phyloP scores from a whole-genome alignment of 768 basidiomycete genomes.

The Lentinula sp. region DNA sequence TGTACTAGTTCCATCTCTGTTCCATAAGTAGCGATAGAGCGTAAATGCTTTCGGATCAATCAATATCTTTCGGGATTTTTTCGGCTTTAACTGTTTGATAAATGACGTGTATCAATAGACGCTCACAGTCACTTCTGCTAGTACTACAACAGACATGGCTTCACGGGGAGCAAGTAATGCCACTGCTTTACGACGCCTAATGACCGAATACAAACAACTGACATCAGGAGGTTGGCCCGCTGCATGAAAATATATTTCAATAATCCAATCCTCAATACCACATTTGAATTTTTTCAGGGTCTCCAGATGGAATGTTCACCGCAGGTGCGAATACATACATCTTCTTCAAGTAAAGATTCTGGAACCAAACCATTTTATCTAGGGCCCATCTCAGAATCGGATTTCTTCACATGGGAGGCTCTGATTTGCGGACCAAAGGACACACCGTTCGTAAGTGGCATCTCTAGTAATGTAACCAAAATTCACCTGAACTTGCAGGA shows the following conservation, averaged over 20 bases:
- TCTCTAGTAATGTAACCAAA: background rate
- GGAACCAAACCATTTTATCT: constrained; percentile 5
- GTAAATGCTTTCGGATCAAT: background rate
- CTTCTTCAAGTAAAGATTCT: background rate
- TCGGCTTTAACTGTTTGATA: background rate
- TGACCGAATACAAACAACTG: constrained; percentile 90
- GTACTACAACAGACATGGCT: constrained; percentile 31
- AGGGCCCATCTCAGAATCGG: constrained; percentile 88
- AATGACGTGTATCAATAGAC: background rate
- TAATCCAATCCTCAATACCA: background rate
- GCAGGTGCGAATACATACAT: constrained; percentile 45
- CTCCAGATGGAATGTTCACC: constrained; percentile 95
- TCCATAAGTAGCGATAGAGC: no score
- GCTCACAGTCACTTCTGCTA: background rate
- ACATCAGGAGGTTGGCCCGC: constrained; percentile 59
- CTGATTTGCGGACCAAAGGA: constrained; percentile 91
- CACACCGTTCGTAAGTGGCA: constrained; percentile 71
- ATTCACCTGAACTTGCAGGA: constrained; percentile 43
- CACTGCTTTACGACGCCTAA: constrained; percentile 79
- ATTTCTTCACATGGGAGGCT: constrained; percentile 96
- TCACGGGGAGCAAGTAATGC: constrained; percentile 47
- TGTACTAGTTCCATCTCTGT: background rate
- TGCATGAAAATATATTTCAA: background rate
- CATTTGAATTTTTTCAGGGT: constrained; percentile 36
- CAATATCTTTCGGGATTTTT: background rate